Evolutionary conservation across 2,329 filamentous ascomycete genomes (phyloP), one percentile per base, ranked within the genome.

Genomic region (Colletotrichum phormii): DNA sequence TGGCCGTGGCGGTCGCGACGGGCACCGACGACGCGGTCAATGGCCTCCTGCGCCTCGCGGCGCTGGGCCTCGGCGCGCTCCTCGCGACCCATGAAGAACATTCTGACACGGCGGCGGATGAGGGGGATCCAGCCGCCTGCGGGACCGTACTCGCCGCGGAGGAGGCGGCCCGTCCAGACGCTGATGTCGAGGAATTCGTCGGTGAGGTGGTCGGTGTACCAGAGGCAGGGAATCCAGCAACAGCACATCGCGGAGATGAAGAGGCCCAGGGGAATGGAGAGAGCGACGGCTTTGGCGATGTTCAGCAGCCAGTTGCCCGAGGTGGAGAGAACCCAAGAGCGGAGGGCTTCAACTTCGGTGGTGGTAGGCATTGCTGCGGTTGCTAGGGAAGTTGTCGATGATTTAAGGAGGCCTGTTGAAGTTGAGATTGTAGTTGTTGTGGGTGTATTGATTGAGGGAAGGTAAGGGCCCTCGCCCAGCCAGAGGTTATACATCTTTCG

Each of bases 151-250:
- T 64, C 46, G 24, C 64, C 58, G 53, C n/a, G 51, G 26, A 42
- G 37, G 18, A 72, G 13, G 64, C 35, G 58, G 35, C 51, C 24
- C 8, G 26, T 54, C 13, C 42, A 49, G 7, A 49, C 42, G 4
- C 42, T 49, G 42, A 46, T 18, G 53, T 59, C 24, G 64, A 33
- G 33, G 35, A 66, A 54, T 15, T 12, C 35, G 58, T 63, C 37
- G n/a, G 54, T 51, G 53, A 69, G 51, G 31, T 68, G 37, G 58
- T 67, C 58, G 46, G 33, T 46, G 67, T 73, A 70, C 33, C 65
- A 73, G 3, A 75, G 15, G 64, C 70, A 75, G 18, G 69, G 63
- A 5, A 53, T 31, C 75, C 75, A 76, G 75, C 73, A 76, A 67
- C 75, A 76, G 33, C 51, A 67, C 42, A 74, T n/a, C 18, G 70